Evolutionary conservation across 1,284 basidiomycete genomes (phyloP).

Genomic region (Marasmius tenuissimus): DNA sequence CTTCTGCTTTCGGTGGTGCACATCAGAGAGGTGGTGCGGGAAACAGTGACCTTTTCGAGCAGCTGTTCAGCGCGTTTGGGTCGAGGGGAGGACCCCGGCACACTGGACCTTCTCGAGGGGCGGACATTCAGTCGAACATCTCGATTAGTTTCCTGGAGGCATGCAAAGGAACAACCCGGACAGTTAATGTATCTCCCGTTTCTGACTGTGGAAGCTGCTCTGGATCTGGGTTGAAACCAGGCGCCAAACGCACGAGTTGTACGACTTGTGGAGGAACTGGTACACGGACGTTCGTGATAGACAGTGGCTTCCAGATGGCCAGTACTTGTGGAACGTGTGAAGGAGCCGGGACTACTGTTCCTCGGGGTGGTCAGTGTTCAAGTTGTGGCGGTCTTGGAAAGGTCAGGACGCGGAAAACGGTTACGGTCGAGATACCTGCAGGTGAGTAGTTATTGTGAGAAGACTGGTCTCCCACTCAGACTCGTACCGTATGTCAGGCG

Average conservation of each 20-base stretch:
- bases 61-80: conserved; percentile 75
- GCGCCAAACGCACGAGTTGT: conserved; percentile 85
- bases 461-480: not conserved
- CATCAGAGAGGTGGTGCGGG: conserved; percentile 45
- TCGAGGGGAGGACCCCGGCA: conserved; percentile 42
- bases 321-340: conserved; percentile 86
- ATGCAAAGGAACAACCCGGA: conserved; percentile 85
- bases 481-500: conserved; percentile 47
- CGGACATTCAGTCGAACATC: conserved; percentile 82
- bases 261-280: conserved; percentile 85
- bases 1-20: conserved; percentile 65
- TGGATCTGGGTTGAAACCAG: conserved; percentile 85
- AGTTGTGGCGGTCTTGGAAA: conserved; percentile 88
- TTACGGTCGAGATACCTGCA: conserved; percentile 85
- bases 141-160: conserved; percentile 90
- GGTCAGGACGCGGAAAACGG: conserved; percentile 77
- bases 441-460: conserved; percentile 47
- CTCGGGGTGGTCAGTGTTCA: conserved; percentile 78
- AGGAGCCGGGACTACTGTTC: conserved; percentile 83
- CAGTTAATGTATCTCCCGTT: conserved; percentile 80
- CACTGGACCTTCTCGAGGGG: conserved; percentile 61
- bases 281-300: conserved; percentile 87
- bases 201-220: conserved; percentile 85
- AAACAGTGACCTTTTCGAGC: conserved; percentile 76
- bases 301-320: conserved; percentile 97